Evolutionary conservation across 1,139 yeast species (phyloP).

Genomic region (Protomyces gravidus): DNA sequence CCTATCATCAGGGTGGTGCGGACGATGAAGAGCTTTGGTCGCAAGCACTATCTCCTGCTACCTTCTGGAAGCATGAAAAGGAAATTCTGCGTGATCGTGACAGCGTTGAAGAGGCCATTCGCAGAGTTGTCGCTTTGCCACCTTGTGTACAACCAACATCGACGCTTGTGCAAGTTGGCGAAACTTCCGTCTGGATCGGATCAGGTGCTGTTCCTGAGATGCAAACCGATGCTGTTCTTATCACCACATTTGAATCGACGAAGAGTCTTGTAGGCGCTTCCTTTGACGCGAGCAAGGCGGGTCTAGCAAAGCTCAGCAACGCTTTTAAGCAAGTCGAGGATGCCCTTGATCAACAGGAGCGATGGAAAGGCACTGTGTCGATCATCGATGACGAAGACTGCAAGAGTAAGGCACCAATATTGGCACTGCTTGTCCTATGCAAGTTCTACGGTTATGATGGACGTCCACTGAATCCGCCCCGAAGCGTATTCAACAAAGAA

Average conservation of each 20-base stretch:
- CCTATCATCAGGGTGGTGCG: slow-evolving; percentile 85
- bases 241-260: neutral
- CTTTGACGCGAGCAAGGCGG: neutral
- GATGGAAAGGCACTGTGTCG: slow-evolving; percentile 26
- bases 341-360: neutral
- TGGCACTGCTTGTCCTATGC: slow-evolving; percentile 51
- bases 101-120: neutral
- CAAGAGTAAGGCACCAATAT: slow-evolving; percentile 51
- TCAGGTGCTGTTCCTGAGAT: neutral
- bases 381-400: slow-evolving; percentile 58
- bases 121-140: neutral
- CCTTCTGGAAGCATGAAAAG: slow-evolving; percentile 54
- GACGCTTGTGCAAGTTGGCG: neutral
- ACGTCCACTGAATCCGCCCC: slow-evolving; percentile 35
- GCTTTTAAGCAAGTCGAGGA: slow-evolving; percentile 8
- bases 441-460: slow-evolving; percentile 48
- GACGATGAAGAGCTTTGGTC: slow-evolving; percentile 94
- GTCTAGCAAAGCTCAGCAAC: neutral
- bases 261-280: neutral
- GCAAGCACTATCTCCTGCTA: slow-evolving; percentile 46
- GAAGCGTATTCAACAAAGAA: slow-evolving; percentile 40
- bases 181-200: neutral
- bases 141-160: neutral
- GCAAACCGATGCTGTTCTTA: neutral
- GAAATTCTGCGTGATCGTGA: slow-evolving; percentile 36